phyloP scores from a whole-genome alignment of 345 rosid genomes.

The Hypericum perforatum region DNA sequence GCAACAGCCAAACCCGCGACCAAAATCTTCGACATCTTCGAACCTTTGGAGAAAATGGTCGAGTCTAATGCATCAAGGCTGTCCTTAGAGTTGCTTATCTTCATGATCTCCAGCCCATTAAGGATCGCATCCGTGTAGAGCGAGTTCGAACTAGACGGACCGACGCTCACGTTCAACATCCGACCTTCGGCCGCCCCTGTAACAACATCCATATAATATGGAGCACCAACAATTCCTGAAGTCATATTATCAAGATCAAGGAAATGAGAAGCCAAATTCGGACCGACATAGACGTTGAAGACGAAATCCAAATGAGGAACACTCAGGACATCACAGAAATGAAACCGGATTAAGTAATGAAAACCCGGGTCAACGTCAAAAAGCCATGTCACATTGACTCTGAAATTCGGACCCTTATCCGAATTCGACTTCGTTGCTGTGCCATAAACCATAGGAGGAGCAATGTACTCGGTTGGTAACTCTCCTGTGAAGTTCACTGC shows the following conservation, averaged over 20 bases:
- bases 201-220: constrained; percentile 53
- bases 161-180: constrained; percentile 43
- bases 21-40: background rate
- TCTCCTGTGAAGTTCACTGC: constrained; percentile 42
- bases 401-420: constrained; percentile 11
- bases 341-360: constrained; percentile 62
- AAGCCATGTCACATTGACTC: constrained; percentile 61
- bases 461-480: constrained; percentile 28
- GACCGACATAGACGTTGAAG: constrained; percentile 49
- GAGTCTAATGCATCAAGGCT: background rate
- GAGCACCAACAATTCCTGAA: constrained; percentile 29
- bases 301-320: constrained; percentile 2
- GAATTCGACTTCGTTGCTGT: constrained; percentile 47
- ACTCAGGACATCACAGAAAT: constrained; percentile 55
- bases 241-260: constrained; percentile 40
- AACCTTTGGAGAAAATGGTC: background rate
- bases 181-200: constrained; percentile 17
- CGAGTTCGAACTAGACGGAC: constrained; percentile 27
- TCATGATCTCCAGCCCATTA: background rate
- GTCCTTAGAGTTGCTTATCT: constrained; percentile 6
- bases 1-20: background rate
- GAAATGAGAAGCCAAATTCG: constrained; percentile 29
- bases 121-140: background rate
- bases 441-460: constrained; percentile 68
- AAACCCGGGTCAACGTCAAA: constrained; percentile 58